These are phyloP conservation scores for Epichloe coenophiala DNA, from an alignment of 2,329 filamentous ascomycete genomes.

Conservation along the genomic window DNA sequence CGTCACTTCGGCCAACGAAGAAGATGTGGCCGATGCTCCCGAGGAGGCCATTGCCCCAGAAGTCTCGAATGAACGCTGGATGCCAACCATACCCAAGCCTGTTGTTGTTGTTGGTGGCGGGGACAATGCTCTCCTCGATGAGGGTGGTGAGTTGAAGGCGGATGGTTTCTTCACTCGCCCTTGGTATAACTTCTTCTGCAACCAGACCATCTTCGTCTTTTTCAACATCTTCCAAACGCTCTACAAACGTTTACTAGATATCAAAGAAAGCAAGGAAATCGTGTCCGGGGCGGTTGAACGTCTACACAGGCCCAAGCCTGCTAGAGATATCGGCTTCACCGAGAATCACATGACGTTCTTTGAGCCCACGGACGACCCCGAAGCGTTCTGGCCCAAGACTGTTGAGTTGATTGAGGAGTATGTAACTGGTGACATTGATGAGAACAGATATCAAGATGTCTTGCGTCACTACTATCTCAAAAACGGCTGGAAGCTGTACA, in stretches of 20 bases:
- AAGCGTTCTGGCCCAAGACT: constrained; percentile 75
- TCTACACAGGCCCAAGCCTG: constrained; percentile 63
- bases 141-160: constrained; percentile 51
- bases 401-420: constrained; percentile 77
- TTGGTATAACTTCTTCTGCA: constrained; percentile 82
- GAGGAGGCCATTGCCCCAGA: constrained; percentile 48
- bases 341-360: constrained; percentile 74
- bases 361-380: constrained; percentile 40
- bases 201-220: constrained; percentile 86
- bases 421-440: constrained; percentile 69
- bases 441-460: constrained; percentile 75
- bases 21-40: constrained; percentile 52
- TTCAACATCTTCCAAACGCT: constrained; percentile 87
- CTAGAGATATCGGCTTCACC: constrained; percentile 69
- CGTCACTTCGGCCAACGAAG: constrained; percentile 60
- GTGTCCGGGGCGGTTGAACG: constrained; percentile 63
- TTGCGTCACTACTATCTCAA: constrained; percentile 84
- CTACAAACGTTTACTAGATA: constrained; percentile 67
- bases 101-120: constrained; percentile 35
- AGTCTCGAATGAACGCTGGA: constrained; percentile 48
- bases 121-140: constrained; percentile 42
- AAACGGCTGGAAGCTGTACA: constrained; percentile 87
- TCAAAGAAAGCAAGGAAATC: constrained; percentile 66
- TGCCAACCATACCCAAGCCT: constrained; percentile 46
- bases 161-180: constrained; percentile 72